Base-by-base conservation (phyloP, 1,284 basidiomycete species). In the Cutaneotrichosporon dermatis region DNA sequence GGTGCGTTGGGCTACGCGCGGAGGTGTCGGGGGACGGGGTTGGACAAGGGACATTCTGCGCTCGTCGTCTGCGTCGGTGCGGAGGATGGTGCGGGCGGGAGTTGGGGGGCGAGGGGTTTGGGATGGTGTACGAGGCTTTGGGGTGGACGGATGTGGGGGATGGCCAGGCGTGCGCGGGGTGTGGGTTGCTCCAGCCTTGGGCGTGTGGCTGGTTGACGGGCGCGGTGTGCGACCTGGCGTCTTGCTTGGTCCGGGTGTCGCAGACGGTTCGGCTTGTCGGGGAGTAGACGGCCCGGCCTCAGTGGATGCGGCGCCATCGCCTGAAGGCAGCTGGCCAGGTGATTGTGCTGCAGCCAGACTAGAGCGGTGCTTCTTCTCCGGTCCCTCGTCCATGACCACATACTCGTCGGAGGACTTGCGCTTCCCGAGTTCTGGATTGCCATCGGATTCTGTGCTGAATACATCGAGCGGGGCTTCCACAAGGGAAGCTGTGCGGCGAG, bases 21-120 rank as follows among this genome's bases (percentile, higher is more conserved):
- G 61, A 3, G 61, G 61, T 0, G 61, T 60, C 0, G 61, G 61
- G 2, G 58, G 61, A 1, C 58, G 55, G 0, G 58, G 58, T 6
- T 34, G 33, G 33, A 49, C 33, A 12, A 16, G 52, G 5, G 52
- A 33, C 44, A 37, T 44, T 15, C 44, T 43, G 6, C 51, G 44
- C 11, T 41, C 51, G 12, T 39, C 51, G 10, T 56, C 54, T 0
- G 42, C 44, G 25, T 41, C 44, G 1, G 50, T 8, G 36, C 58
- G 61, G 15, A 59, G 48, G 15, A 62, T 35, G 7, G 53, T 45
- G 0, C 58, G 51, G 1, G 58, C 61, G 0, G 61, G 57, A n/a
- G 43, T 59, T 2, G 49, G 54, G 0, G 42, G 46, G 39, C 40
- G 11, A 1, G 34, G 46, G 13, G 55, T 12, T 16, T 51, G 42